Evolutionary conservation across 768 basidiomycete genomes (phyloP), one percentile per base, ranked within the genome.

Genomic region (Termitomyces eurrhizus): DNA sequence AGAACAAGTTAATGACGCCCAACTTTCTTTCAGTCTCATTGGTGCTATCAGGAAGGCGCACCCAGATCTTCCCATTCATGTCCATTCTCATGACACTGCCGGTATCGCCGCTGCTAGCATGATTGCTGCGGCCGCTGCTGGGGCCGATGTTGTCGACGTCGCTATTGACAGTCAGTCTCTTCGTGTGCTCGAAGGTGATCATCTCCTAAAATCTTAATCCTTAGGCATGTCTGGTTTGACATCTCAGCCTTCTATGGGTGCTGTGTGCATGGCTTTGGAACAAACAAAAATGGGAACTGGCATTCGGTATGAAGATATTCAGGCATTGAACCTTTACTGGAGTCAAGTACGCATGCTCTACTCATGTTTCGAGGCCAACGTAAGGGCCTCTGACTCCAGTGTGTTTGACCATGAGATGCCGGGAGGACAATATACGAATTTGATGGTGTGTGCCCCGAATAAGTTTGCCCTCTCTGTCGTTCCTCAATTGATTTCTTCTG

Each of bases 371-470:
- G 97, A 98, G 74, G 97, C 97, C 58, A 97, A 97, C 70, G 95
- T 98, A 67, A 87, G 94, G 56, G 93, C 95, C 29, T 95, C 94
- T 56, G 97, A 98, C 72, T 97, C 95, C 52, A 94, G 93, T 75
- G 95, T 98, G 56, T 99, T 98, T 73, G 95, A 95, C 70, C 96
- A 98, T 75, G 95, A 97, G 77, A 98, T 99, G 97, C 96, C 96
- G 57, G 97, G 95, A 72, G 96, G 95, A 49, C 93, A 94, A 73
- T 94, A 93, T 73, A 94, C 93, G 36, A 94, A 94, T 74, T 78
- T 94, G 66, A 94, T 94, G 92, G 92, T 93, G 71, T 14, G 58
- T 52, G 18, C 14, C 37, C 12, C 7, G 12, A 24, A 32, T 60
- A 45, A 62, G 59, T 61, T 42, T 62, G 58, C n/a, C 39, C 37